These are phyloP conservation scores for Thalia dealbata DNA, from an alignment of 176 grass and related monocot genomes.

Conservation along the genomic window DNA sequence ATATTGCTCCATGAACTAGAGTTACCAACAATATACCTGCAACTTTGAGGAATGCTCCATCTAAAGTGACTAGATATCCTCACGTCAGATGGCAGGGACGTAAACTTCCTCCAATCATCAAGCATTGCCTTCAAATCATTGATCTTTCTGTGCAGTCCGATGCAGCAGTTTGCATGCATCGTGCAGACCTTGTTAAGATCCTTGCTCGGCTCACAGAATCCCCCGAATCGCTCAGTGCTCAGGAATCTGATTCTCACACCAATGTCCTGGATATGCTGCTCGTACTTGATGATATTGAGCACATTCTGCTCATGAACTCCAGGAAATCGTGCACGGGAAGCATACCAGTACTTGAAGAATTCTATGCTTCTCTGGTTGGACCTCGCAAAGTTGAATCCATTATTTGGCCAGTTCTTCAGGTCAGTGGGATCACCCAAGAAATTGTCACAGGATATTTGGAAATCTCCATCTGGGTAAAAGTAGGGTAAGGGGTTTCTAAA, in stretches of 20 bases:
- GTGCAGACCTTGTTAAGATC: constrained; percentile 63
- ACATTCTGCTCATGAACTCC: constrained; percentile 58
- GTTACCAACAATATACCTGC: constrained; percentile 2
- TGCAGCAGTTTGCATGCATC: constrained; percentile 80
- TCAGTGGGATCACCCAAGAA: constrained; percentile 49
- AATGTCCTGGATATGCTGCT: constrained; percentile 5
- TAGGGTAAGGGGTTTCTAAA: constrained; percentile 62
- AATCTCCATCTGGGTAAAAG: constrained; percentile 58
- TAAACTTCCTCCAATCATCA: constrained; percentile 58
- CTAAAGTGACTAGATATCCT: background rate
- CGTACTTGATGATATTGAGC: constrained; percentile 25
- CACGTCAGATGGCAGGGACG: constrained; percentile 19
- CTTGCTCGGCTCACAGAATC: constrained; percentile 56
- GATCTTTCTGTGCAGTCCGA: constrained; percentile 50
- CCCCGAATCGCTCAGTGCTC: constrained; percentile 56
- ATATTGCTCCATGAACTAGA: no score
- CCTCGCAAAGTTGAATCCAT: constrained; percentile 54
- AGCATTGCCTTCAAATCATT: constrained; percentile 45
- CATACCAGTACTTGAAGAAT: constrained; percentile 63
- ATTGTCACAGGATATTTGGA: constrained; percentile 51
- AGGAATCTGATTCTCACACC: constrained; percentile 59
- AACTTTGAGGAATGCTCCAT: constrained; percentile 8
- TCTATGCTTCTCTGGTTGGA: constrained; percentile 34
- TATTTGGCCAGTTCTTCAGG: constrained; percentile 49
- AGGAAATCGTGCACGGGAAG: constrained; percentile 29